phyloP scores from a whole-genome alignment of 768 basidiomycete species.

The Pleurotus citrinopileatus region DNA sequence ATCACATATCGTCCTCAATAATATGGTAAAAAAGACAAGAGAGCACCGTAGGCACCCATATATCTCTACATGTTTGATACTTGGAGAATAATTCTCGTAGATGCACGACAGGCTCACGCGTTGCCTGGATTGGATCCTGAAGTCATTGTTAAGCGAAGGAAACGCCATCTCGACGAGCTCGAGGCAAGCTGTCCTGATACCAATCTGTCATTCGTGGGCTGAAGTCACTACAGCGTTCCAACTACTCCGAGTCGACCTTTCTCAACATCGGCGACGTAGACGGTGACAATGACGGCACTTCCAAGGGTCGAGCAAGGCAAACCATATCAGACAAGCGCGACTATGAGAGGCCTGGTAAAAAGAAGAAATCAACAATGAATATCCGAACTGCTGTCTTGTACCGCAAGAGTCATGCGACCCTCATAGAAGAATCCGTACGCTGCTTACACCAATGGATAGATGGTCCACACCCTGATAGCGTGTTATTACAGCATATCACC shows the following conservation, averaged over 20 bases:
- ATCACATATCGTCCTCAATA: conserved; percentile 5
- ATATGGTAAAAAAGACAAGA: conserved; percentile 47
- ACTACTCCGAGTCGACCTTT: conserved; percentile 63
- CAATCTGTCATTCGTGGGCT: conserved; percentile 10
- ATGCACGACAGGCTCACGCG: conserved; percentile 45
- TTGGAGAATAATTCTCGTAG: conserved; percentile 19
- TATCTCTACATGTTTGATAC: not conserved
- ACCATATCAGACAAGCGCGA: conserved; percentile 77
- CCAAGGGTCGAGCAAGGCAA: conserved; percentile 71
- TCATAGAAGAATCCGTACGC: conserved; percentile 81
- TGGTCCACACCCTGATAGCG: not conserved
- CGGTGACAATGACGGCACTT: conserved; percentile 40
- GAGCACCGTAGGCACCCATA: conserved; percentile 41
- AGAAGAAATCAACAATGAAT: conserved; percentile 81
- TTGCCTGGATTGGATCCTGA: conserved; percentile 53
- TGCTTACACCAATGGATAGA: not conserved
- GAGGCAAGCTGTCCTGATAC: conserved; percentile 46
- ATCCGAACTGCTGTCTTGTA: conserved; percentile 80
- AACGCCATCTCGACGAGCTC: conserved; percentile 79
- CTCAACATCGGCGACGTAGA: conserved; percentile 45
- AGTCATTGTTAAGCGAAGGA: conserved; percentile 71
- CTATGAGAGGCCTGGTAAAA: conserved; percentile 48
- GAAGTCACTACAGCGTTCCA: conserved; percentile 55
- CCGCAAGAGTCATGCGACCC: conserved; percentile 69
- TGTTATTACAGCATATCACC: conserved; percentile 49